These are phyloP conservation scores for Tricholoma hemisulphureum DNA, from an alignment of 768 basidiomycete species.

Conservation along the genomic window DNA sequence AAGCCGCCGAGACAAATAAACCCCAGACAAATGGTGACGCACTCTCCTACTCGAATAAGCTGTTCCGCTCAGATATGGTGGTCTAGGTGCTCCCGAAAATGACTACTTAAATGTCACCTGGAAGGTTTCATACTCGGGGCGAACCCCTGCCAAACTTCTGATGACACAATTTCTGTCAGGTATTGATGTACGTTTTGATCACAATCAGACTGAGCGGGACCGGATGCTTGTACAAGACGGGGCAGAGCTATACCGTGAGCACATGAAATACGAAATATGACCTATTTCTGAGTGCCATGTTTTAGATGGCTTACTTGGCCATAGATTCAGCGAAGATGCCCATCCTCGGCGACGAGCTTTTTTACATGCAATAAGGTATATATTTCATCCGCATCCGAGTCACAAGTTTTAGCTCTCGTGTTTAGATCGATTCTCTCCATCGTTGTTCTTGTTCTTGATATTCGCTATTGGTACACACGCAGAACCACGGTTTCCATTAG, in stretches of 20 bases:
- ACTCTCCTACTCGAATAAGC: neutral
- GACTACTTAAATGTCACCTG: constrained; percentile 32
- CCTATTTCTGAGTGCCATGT: neutral
- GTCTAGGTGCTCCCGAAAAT: constrained; percentile 11
- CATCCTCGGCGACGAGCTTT: constrained; percentile 29
- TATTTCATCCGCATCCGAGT: neutral
- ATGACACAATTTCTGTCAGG: constrained; percentile 15
- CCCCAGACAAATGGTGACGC: neutral
- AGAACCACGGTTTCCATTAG: constrained; percentile 33
- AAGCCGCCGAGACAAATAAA: neutral
- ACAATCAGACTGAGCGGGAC: constrained; percentile 18
- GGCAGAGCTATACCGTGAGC: constrained; percentile 27
- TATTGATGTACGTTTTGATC: constrained; percentile 11
- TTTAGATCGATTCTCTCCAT: constrained; percentile 13
- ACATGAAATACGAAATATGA: neutral
- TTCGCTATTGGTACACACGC: constrained; percentile 35
- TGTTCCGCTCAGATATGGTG: neutral
- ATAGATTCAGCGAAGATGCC: constrained; percentile 25
- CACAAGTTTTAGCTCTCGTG: neutral
- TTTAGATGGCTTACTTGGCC: constrained; percentile 28
- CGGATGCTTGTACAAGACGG: constrained; percentile 19
- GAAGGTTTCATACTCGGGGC: constrained; percentile 31
- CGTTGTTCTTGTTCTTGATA: constrained; percentile 12
- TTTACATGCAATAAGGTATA: constrained; percentile 16
- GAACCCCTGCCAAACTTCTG: constrained; percentile 20